A percentile compares a stretch with the other conserved stretches of the same genome.
Conservation (phyloP, 495 filamentous ascomycete species). For the Penicillium riverlandense region DNA sequence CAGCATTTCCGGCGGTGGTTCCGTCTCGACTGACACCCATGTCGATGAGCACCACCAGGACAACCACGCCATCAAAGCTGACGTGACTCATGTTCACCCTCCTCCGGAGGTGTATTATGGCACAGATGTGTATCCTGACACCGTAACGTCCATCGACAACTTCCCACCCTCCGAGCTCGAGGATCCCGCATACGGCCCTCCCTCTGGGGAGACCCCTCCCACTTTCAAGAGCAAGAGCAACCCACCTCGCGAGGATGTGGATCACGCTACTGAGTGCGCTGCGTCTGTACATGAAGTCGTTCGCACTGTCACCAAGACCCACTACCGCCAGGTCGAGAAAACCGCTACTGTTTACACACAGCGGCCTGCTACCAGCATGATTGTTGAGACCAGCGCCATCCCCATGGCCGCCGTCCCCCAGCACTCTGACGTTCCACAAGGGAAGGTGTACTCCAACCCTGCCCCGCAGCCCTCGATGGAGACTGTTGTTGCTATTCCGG, state of each 20-base stretch:
- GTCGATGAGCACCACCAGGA: slow-evolving; percentile 19
- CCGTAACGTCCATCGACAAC: neutral
- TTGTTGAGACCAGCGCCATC: slow-evolving; percentile 5
- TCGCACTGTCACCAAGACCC: slow-evolving; percentile 24
- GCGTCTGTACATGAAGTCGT: slow-evolving; percentile 10
- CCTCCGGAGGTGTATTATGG: neutral
- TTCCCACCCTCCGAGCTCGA: neutral
- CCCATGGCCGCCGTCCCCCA: slow-evolving; percentile 2
- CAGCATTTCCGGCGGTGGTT: slow-evolving; percentile 2
- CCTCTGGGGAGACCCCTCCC: neutral
- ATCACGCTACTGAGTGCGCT: slow-evolving; percentile 3
- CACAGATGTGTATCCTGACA: neutral
- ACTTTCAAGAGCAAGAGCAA: neutral
- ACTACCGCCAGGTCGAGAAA: slow-evolving; percentile 12
- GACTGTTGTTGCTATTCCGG: neutral
- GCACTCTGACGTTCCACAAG: neutral
- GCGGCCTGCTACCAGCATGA: neutral
- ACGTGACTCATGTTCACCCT: slow-evolving; percentile 10
- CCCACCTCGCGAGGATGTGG: slow-evolving; percentile 1
- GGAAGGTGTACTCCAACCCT: slow-evolving; percentile 2
- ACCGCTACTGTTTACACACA: slow-evolving; percentile 3
- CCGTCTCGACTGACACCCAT: slow-evolving; percentile 7
- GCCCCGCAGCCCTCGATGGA: neutral
- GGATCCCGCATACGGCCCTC: neutral
- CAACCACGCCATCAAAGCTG: slow-evolving; percentile 21